Evolutionary conservation across 2,329 filamentous ascomycete species (phyloP).

Genomic region (Venturia effusa): DNA sequence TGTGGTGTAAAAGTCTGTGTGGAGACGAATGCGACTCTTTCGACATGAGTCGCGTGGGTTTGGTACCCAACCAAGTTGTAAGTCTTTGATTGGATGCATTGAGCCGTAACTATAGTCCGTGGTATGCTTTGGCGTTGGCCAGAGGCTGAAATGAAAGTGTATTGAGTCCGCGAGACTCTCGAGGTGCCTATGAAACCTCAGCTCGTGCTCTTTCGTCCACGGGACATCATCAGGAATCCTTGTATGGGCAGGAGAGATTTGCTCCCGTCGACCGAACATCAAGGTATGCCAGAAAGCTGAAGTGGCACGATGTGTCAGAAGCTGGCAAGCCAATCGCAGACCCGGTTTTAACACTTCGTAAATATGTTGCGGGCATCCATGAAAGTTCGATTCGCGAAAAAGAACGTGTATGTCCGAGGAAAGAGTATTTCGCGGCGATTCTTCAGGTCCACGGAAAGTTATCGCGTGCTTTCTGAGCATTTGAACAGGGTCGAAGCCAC

Average conservation of each 20-base stretch:
- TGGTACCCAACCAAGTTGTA: conserved; percentile 25
- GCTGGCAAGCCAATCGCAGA: conserved; percentile 22
- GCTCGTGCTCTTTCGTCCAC: conserved; percentile 23
- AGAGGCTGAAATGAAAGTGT: conserved; percentile 28
- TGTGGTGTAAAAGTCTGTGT: conserved; percentile 30
- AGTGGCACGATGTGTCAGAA: conserved; percentile 26
- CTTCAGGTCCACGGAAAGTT: conserved; percentile 18
- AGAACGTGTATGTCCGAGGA: conserved; percentile 26
- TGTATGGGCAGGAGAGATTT: conserved; percentile 15
- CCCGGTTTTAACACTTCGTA: conserved; percentile 29
- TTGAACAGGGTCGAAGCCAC: conserved; percentile 29
- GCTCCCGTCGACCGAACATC: conserved; percentile 24
- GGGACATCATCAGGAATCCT: conserved; percentile 25
- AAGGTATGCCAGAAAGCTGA: conserved; percentile 28
- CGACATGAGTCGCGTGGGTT: conserved; percentile 26
- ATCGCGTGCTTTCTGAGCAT: conserved; percentile 29
- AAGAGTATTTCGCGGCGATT: conserved; percentile 20
- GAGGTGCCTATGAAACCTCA: conserved; percentile 21
- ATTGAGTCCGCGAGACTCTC: conserved; percentile 24
- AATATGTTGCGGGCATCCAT: conserved; percentile 26
- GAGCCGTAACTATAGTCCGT: conserved; percentile 26
- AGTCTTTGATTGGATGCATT: conserved; percentile 27
- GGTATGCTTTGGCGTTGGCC: conserved; percentile 19
- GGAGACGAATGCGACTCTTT: conserved; percentile 26
- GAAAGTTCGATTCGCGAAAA: conserved; percentile 28